Base-by-base conservation (phyloP, 805 yeast species). In the Saccharomycopsis babjevae region DNA sequence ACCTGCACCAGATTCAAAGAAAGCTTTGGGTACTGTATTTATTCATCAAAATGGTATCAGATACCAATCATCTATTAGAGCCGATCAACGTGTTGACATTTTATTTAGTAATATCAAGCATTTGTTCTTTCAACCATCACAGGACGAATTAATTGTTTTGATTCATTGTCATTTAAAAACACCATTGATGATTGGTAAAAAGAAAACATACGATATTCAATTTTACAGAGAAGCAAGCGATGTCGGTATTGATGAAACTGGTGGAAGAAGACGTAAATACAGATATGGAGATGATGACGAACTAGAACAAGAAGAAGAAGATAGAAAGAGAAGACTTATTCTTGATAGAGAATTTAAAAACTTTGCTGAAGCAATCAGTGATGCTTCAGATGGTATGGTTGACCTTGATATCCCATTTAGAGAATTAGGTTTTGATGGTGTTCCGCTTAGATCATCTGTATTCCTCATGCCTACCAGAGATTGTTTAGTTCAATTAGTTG, bases 201-300 rank as follows among this genome's bases (percentile, higher is more conserved):
- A 89, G 76, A 94, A 94, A 75, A 90, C 97, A 0, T 86, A 85
- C 72, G 98, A 94, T 69, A 89, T 94, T 56, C 99, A 94, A 76
- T 91, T 94, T 71, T 94, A 92, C 77, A 81, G 98, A 65, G 99
- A 94, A 73, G 98, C 97, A 13, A 85, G 96, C 36, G 99, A 94
- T 71, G 88, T 91, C 79, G 85, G 96, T 2, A 91, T 91, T 68
- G 99, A 94, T 74, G 99, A 94, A 74, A 94, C 99, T 20, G 97
- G 97, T 66, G 92, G 90, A 63, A 86, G 97, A 64, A 86, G 89
- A 76, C 84, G 97, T 73, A 78, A 86, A 66, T 82, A 82, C 66
- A 76, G 94, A 69, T 94, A 94, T 71, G 99, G 99, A 56, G 99
- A 94, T 72, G 99, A 94, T 73, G 99, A 94, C 73, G 99, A 94